Evolutionary conservation across 169 alveolate genomes (phyloP), one percentile per base, ranked within the genome.

Genomic region (Eimeria maxima): DNA sequence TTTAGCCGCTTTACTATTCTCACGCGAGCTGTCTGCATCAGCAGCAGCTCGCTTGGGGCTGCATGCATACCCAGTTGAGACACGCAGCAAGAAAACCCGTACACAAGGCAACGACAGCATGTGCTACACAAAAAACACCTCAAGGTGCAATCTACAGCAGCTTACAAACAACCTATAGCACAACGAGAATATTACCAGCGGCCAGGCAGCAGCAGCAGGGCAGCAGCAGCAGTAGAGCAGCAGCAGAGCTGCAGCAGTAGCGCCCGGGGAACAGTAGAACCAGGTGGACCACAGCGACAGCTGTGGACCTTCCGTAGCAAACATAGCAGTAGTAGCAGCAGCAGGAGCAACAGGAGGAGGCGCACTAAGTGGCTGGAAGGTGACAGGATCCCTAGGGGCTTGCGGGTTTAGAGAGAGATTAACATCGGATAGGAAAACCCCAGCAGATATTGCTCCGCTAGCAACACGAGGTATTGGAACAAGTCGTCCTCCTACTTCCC

Each of bases 11-110:
- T 38, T 6, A 13, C 63, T 11, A 45, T 3, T 3, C 93, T 78
- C 18, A 45, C 7, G 7, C 80, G 74, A 27, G 93, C 78, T 7
- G 78, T 44, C 22, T 84, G 93, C 93, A 84, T 84, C 78, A 11
- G 57, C 74, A 84, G 93, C 93, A 84, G 18, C 78, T 84, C 93
- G 50, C 50, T 84, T 0, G 93, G 93, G 93, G 93, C 93, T 84
- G 93, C 93, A 88, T 44, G 84, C 81, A 67, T 8, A 38, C 13
- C 65, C 83, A 87, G 18, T 47, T 27, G 60, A 60, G 38, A 29
- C 33, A 87, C 45, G 22, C 47, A 45, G 89, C 60, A 5, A 67
- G 10, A 60, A 6, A 24, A 18, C 22, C 27, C 38, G 27, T 2
- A 24, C 13, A 24, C 0, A 7, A n/a, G 13, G 76, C 76, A 65